These are phyloP conservation scores for Ogataea corticis DNA, from an alignment of 805 yeast genomes.

Conservation along the genomic window DNA sequence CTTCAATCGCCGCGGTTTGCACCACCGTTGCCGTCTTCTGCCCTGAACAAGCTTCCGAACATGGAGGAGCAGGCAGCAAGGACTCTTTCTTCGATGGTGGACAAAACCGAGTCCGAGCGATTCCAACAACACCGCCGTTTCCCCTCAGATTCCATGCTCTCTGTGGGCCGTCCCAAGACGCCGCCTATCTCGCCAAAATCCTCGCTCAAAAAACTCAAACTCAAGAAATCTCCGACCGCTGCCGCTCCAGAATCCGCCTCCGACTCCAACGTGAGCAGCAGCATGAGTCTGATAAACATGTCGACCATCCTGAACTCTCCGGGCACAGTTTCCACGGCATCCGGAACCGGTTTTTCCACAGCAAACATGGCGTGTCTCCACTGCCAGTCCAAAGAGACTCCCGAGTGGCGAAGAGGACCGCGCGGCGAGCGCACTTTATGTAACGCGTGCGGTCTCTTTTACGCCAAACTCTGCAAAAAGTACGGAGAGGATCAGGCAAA, in stretches of 20 bases:
- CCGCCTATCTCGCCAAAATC: conserved; percentile 29
- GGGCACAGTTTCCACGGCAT: neutral
- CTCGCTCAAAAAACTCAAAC: conserved; percentile 19
- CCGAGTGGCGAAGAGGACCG: conserved; percentile 87
- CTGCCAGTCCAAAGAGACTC: conserved; percentile 61
- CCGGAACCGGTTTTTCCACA: neutral
- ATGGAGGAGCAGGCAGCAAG: conserved; percentile 33
- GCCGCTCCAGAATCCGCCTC: conserved; percentile 7
- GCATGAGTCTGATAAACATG: conserved; percentile 5
- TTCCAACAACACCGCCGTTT: conserved; percentile 5
- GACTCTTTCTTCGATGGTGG: conserved; percentile 30
- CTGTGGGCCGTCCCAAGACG: conserved; percentile 20
- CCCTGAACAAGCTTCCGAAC: conserved; percentile 14
- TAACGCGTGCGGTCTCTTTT: conserved; percentile 81
- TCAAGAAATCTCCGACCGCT: conserved; percentile 19
- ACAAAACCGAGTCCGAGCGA: conserved; percentile 5
- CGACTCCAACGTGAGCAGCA: conserved; percentile 3
- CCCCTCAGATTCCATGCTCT: conserved; percentile 1
- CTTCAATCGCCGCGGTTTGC: conserved; percentile 3
- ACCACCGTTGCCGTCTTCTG: conserved; percentile 3
- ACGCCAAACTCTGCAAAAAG: conserved; percentile 63
- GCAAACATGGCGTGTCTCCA: conserved; percentile 28
- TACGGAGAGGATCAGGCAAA: conserved; percentile 56
- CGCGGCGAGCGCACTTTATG: conserved; percentile 73
- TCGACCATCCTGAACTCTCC: neutral